These are phyloP conservation scores for Lophiotrema nucula DNA, from an alignment of 495 filamentous ascomycete genomes.

Conservation along the genomic window DNA sequence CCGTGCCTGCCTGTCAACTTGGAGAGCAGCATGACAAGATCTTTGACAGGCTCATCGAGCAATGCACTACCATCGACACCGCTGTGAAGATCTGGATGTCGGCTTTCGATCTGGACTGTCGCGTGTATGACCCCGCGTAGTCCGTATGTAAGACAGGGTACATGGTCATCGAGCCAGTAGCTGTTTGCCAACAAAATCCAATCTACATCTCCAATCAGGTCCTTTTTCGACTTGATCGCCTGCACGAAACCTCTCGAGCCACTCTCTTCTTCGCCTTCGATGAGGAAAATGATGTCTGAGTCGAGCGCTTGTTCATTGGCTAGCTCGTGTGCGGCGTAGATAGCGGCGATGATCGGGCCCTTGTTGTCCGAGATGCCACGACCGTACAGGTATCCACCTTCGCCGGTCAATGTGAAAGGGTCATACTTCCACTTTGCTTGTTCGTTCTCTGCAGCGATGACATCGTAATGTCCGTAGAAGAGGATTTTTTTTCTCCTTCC, in stretches of 20 bases:
- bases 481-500: constrained; percentile 75
- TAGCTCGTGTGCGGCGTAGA: constrained; percentile 89
- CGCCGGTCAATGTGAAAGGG: constrained; percentile 79
- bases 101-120: constrained; percentile 79
- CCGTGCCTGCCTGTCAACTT: constrained; percentile 72
- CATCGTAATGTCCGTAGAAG: constrained; percentile 98
- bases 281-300: constrained; percentile 86
- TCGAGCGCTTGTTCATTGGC: constrained; percentile 72
- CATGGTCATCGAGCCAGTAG: constrained; percentile 96
- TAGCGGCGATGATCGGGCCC: constrained; percentile 85
- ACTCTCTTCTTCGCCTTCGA: constrained; percentile 96
- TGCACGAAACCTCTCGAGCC: constrained; percentile 86
- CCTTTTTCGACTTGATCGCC: constrained; percentile 72
- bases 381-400: constrained; percentile 94
- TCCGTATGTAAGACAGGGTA: constrained; percentile 93
- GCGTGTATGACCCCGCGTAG: constrained; percentile 93
- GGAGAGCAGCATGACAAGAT: constrained; percentile 76
- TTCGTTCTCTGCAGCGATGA: constrained; percentile 87
- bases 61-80: constrained; percentile 90
- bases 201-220: constrained; percentile 83
- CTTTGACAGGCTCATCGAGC: constrained; percentile 85
- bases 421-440: constrained; percentile 75
- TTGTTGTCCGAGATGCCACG: constrained; percentile 97
- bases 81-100: constrained; percentile 86
- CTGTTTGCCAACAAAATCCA: constrained; percentile 94